These are phyloP conservation scores for Chrysanthemum seticuspe DNA, from an alignment of 129 eudicot genomes.

Conservation along the genomic window DNA sequence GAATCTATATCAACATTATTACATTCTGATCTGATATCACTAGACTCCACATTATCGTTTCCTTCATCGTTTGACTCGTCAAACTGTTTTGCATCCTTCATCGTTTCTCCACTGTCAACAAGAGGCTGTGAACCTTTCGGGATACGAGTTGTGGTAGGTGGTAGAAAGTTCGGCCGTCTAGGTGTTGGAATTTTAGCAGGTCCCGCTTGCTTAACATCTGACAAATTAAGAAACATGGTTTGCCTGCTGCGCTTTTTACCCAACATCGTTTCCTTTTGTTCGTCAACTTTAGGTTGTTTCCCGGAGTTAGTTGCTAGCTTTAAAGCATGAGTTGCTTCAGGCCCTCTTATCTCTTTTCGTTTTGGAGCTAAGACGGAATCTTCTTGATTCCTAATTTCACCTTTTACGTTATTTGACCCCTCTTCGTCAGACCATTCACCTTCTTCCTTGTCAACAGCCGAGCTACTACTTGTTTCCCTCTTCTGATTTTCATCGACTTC, in stretches of 20 bases:
- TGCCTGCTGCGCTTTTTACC: slow-evolving; percentile 88
- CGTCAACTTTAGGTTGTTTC: slow-evolving; percentile 73
- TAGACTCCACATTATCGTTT: slow-evolving; percentile 54
- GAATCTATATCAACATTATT: slow-evolving; percentile 54
- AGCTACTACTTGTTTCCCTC: slow-evolving; percentile 6
- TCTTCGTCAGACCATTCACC: slow-evolving; percentile 87
- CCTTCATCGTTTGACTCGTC: slow-evolving; percentile 57
- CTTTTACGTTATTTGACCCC: slow-evolving; percentile 25
- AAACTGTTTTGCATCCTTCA: slow-evolving; percentile 56
- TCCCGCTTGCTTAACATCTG: slow-evolving; percentile 83
- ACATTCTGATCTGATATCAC: slow-evolving; percentile 63
- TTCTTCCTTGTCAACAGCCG: slow-evolving; percentile 57
- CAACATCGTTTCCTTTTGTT: slow-evolving; percentile 79
- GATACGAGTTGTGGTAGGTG: slow-evolving; percentile 50
- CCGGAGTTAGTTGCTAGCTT: slow-evolving; percentile 61
- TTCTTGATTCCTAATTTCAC: slow-evolving; percentile 43
- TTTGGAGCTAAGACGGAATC: slow-evolving; percentile 49
- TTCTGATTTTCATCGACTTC: slow-evolving; percentile 31
- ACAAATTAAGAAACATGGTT: slow-evolving; percentile 82
- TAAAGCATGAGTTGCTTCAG: slow-evolving; percentile 65
- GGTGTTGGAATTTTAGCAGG: slow-evolving; percentile 62
- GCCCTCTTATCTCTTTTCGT: slow-evolving; percentile 57
- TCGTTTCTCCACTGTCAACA: slow-evolving; percentile 52
- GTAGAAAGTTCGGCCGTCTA: slow-evolving; percentile 62
- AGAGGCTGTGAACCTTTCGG: slow-evolving; percentile 47